These are phyloP conservation scores for Sinapis alba DNA, from an alignment of 441 rosid genomes.

Conservation along the genomic window DNA sequence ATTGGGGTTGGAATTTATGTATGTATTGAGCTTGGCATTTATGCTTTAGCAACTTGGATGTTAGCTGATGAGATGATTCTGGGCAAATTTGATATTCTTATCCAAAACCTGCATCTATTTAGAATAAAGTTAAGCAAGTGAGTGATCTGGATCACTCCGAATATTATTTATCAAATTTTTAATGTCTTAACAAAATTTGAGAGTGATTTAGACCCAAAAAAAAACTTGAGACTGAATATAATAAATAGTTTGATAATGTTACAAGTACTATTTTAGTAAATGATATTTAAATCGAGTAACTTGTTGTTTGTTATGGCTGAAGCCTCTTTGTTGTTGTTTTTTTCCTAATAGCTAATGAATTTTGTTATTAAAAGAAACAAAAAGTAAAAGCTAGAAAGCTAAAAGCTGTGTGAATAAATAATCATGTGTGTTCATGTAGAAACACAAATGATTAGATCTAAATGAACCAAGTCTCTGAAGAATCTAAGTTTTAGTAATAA, in stretches of 20 bases:
- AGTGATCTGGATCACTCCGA: neutral
- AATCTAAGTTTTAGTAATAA: neutral
- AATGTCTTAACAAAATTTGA: neutral
- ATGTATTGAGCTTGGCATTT: slow-evolving; percentile 18
- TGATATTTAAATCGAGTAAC: neutral
- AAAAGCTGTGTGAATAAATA: neutral
- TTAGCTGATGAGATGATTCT: slow-evolving; percentile 26
- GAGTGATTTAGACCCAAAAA: no score
- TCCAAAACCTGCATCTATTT: neutral
- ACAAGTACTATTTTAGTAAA: neutral
- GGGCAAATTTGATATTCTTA: neutral
- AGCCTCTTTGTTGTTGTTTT: neutral
- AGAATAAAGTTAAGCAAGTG: slow-evolving; percentile 3
- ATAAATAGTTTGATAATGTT: neutral
- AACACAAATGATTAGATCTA: neutral
- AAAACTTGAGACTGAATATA: neutral
- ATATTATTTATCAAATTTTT: neutral
- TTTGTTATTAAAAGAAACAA: neutral
- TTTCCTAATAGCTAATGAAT: neutral
- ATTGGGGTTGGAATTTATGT: neutral
- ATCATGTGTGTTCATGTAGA: neutral
- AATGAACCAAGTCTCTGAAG: neutral
- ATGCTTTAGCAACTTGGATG: slow-evolving; percentile 35
- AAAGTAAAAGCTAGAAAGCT: neutral
- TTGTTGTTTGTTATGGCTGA: neutral